These are phyloP conservation scores for Podospora bellae-mahoneyi DNA, from an alignment of 495 filamentous ascomycete species.

Conservation along the genomic window DNA sequence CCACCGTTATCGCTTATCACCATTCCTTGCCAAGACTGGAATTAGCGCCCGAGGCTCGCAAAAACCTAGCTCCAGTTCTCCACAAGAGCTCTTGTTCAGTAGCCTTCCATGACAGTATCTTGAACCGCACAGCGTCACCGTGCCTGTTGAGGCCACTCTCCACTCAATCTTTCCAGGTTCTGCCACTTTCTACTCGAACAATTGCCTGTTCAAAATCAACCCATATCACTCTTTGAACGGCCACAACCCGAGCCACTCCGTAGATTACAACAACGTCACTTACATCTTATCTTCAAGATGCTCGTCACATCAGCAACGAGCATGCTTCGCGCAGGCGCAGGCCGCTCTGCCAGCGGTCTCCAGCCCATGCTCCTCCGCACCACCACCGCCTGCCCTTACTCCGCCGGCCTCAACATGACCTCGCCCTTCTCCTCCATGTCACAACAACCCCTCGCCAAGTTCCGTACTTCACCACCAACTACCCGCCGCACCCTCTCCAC, in stretches of 20 bases:
- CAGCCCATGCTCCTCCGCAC: constrained; percentile 32
- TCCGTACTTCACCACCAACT: constrained; percentile 6
- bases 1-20: constrained; percentile 11
- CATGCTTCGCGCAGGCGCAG: constrained; percentile 33
- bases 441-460: constrained; percentile 14
- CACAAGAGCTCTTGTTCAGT: constrained; percentile 17
- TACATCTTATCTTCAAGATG: constrained; percentile 21
- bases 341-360: constrained; percentile 27
- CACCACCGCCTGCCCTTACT: constrained; percentile 28
- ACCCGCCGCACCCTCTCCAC: constrained; percentile 12
- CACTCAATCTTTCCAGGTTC: constrained; percentile 14
- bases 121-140: not conserved
- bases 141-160: constrained; percentile 11
- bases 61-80: constrained; percentile 15
- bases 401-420: constrained; percentile 19
- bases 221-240: not conserved
- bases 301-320: constrained; percentile 32
- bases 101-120: not conserved
- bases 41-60: constrained; percentile 14
- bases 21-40: not conserved
- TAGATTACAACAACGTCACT: not conserved
- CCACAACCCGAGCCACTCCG: not conserved
- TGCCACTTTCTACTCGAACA: not conserved
- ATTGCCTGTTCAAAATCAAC: not conserved
- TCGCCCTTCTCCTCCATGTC: constrained; percentile 21